Evolutionary conservation across 345 rosid genomes (phyloP), one percentile per base, ranked within the genome.

Genomic region (Excoecaria agallocha): DNA sequence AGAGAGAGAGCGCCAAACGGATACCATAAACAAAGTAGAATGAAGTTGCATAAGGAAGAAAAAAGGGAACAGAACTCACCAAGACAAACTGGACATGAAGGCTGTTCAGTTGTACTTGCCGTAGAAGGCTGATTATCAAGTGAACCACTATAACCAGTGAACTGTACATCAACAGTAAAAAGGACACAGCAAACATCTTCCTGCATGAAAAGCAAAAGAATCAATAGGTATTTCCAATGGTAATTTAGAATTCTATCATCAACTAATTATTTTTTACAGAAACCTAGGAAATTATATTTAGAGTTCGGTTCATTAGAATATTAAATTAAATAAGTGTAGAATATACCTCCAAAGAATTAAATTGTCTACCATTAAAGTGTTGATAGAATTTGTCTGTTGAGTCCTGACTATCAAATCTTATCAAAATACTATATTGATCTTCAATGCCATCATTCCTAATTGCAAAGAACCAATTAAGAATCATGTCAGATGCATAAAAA

Each of bases 81-180:
- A 67, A 95, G 98, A 82, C 99, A 95, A 76, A 93, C 99, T 20
- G 98, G 93, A 84, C 98, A 93, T 22, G 97, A 88, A 30, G 99
- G 93, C 76, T 87, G 99, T 76, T 95, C 99, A 30, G 88, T 84
- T 22, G 87, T 83, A 66, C 86, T 87, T 75, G 86, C 81, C 46
- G 89, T 58, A 69, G 93, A 74, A 82, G 90, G 86, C 74, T 88
- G 96, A 49, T 82, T 50, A 63, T 95, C 97, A 70, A 84, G 81
- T 43, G 98, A 87, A 68, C 94, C 98, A 80, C 87, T 89, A 75
- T 92, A 94, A 80, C 94, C 91, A 55, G 98, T 93, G 84, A 87
- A 93, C 85, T 93, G 97, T 48, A 95, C 93, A 86, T 95, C 93
- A 19, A 91, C 89, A 0, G 96, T 89, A 51, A 90, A 95, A 74